Percentiles rank a stretch among this genome's conserved stretches.
These are phyloP conservation scores for Hanseniaspora nectarophila DNA, from an alignment of 805 yeast species.

Conservation along the genomic window DNA sequence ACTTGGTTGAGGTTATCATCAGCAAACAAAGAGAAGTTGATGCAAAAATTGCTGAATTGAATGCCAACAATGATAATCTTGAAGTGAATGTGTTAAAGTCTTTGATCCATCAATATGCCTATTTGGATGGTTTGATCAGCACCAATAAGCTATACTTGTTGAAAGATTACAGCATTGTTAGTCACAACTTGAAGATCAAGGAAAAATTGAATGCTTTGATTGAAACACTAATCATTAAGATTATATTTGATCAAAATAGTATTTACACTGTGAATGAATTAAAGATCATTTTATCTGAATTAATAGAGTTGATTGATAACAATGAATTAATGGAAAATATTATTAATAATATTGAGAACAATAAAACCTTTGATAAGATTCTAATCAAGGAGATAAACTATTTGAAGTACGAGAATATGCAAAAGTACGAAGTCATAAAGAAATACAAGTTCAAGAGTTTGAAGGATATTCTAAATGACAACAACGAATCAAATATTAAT, in stretches of 20 bases:
- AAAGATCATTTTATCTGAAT: neutral
- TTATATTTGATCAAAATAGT: neutral
- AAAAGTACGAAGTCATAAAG: slow-evolving; percentile 8
- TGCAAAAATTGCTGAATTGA: neutral
- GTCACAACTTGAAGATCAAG: neutral
- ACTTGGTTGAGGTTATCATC: neutral
- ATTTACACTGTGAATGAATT: neutral
- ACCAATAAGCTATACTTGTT: slow-evolving; percentile 3
- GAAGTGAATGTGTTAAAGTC: neutral
- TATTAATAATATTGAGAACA: neutral
- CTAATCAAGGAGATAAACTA: neutral
- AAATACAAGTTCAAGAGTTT: slow-evolving; percentile 9
- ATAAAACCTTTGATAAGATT: neutral
- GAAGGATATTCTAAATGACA: slow-evolving; percentile 3
- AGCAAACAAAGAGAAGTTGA: neutral
- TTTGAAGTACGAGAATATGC: neutral
- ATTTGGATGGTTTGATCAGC: neutral
- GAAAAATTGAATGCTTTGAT: neutral
- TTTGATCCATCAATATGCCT: neutral
- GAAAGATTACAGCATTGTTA: neutral
- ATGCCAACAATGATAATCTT: neutral
- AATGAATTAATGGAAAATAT: neutral
- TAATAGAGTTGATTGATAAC: neutral
- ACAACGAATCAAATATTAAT: neutral
- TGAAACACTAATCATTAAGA: neutral